Base-by-base conservation (phyloP, 1,139 yeast species). In the Taphrina wiesneri region DNA sequence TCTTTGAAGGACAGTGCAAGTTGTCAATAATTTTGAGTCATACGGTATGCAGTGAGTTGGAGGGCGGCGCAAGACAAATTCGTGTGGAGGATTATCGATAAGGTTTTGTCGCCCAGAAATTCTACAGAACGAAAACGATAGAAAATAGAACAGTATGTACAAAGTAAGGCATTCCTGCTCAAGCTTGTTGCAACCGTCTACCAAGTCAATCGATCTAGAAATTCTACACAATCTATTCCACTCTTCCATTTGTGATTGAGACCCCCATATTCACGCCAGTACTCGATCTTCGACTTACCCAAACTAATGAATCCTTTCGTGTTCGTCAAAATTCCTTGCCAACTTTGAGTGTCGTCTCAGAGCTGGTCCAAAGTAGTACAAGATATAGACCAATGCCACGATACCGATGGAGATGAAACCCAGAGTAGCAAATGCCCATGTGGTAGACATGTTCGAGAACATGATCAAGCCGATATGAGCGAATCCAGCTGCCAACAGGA, bases 391-490 rank as follows among this genome's bases (percentile, higher is more conserved):
- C 25, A 63, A 23, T 15, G 36, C 53, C 17, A 63, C 66, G 30
- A 66, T 51, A 3, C 61, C 56, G 30, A 65, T 23, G 21, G 64
- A 56, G 4, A 53, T 49, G 39, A 56, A 65, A 11, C 54, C 68
- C 47, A 63, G 41, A 11, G 49, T 30, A 7, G 66, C 66, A 30
- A 63, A 61, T 5, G 68, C 66, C 63, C 60, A 54, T 11, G 60
- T 49, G 13, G 68, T 56, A 3, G 63, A 47, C 49, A 66, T 39
- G 17, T 52, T 62, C 13, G 26, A 46, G 45, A 63, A 66, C 68
- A 66, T 63, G 47, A 66, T 56, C n/a, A 56, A 23, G n/a, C 68
- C 66, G 23, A 66, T 51, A 23, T 66, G 68, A 17, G 63, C 63
- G 28, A 66, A 51, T 11, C 60, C 66, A 17, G 63, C 68, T 13